Evolutionary conservation across 2,329 filamentous ascomycete species (phyloP).

Genomic region (Didymella sp.): DNA sequence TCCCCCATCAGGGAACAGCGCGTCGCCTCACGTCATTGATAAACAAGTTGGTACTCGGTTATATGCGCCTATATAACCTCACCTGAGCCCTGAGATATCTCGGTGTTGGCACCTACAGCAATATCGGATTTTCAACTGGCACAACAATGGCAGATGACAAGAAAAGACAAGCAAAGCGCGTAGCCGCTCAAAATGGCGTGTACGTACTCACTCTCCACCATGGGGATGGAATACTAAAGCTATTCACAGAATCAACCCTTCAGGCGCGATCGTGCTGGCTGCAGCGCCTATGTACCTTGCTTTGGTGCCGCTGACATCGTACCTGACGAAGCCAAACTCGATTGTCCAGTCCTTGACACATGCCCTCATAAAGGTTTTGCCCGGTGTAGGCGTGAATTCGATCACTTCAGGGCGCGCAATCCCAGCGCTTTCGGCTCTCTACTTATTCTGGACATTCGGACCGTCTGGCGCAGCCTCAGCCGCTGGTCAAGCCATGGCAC

Average conservation of each 20-base stretch:
- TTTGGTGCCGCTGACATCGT: constrained; percentile 28
- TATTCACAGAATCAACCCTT: constrained; percentile 23
- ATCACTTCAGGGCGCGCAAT: constrained; percentile 34
- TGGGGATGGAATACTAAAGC: not conserved
- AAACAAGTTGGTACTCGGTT: constrained; percentile 1
- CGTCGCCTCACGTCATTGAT: constrained; percentile 1
- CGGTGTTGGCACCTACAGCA: not conserved
- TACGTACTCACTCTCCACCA: not conserved
- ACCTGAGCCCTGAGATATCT: not conserved
- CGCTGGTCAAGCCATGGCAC: constrained; percentile 33
- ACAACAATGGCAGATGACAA: constrained; percentile 30
- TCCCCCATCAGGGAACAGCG: constrained; percentile 10
- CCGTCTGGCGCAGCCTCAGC: constrained; percentile 30
- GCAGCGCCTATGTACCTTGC: constrained; percentile 32
- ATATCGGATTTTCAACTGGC: not conserved
- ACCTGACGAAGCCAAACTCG: constrained; percentile 30
- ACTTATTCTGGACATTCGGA: constrained; percentile 35
- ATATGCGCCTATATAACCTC: constrained; percentile 3
- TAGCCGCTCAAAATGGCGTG: constrained; percentile 28
- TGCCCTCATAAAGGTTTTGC: constrained; percentile 30
- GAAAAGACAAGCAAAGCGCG: constrained; percentile 26
- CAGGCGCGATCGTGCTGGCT: constrained; percentile 22
- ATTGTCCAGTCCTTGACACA: constrained; percentile 32
- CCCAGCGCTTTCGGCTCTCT: constrained; percentile 30
- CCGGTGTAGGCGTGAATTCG: constrained; percentile 26